Evolutionary conservation across 176 grass and related monocot genomes (phyloP).

Genomic region (Oryza coarctata): DNA sequence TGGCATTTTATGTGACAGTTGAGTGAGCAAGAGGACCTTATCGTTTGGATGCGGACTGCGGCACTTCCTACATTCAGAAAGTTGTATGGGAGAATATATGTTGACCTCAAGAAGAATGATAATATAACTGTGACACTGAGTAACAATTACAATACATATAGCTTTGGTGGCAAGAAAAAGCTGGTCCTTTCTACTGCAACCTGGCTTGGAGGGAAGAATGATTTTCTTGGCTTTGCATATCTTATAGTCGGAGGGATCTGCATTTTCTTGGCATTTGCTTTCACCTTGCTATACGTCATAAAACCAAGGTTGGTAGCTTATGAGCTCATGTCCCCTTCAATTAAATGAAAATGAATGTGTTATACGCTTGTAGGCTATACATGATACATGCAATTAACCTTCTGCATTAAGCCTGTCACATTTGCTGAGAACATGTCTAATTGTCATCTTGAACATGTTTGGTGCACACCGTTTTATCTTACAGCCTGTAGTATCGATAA

Average conservation of each 20-base stretch:
- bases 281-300: conserved; percentile 73
- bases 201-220: conserved; percentile 90
- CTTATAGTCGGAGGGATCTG: conserved; percentile 73
- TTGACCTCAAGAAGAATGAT: conserved; percentile 76
- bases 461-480: background rate
- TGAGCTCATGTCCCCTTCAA: background rate
- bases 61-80: conserved; percentile 94
- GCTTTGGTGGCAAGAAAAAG: conserved; percentile 80
- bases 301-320: conserved; percentile 74
- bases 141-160: conserved; percentile 92
- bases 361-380: background rate
- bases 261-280: conserved; percentile 66
- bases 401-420: background rate
- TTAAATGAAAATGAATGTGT: conserved; percentile 10
- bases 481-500: background rate
- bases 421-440: conserved; percentile 23
- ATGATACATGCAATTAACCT: background rate
- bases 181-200: conserved; percentile 84
- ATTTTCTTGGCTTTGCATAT: conserved; percentile 83
- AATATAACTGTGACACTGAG: conserved; percentile 63
- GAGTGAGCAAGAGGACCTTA: conserved; percentile 85
- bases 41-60: conserved; percentile 91
- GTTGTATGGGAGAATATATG: conserved; percentile 76
- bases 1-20: conserved; percentile 48
- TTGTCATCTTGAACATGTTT: background rate